Base-by-base conservation (phyloP, 805 yeast species). In the Wickerhamiella sergipiensis region DNA sequence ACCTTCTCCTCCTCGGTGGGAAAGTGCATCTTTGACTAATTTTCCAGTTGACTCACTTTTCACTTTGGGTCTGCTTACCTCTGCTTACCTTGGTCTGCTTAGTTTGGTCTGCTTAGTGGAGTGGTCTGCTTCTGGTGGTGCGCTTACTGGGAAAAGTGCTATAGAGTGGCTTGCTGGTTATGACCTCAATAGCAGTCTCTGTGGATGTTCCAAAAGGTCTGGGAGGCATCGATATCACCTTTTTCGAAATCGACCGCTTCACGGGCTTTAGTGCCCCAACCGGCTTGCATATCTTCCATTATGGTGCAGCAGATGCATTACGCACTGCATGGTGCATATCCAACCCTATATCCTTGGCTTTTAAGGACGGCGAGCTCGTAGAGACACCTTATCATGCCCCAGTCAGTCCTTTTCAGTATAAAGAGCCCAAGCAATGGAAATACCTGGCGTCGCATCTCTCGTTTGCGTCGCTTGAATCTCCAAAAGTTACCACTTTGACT, bases 1-100 rank as follows among this genome's bases (percentile, higher is more conserved):
- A 90, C 79, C 59, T 81, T 80, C 65, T 85, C 95, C 71, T 92
- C 99, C 63, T 88, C 97, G 57, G 71, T 76, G 49, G 97, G 85
- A 71, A 92, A 92, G 49, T 70, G 64, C 72, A 72, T 71, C 48
- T 18, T 31, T 36, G 40, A 36, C 40, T 36, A 36, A 36, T 36
- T 36, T 36, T 36, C 40, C 33, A 29, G 33, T 7, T 29, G 33
- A 29, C 33, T 29, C 33, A 12, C 33, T 29, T 12, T 29, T 12
- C 33, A 29, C 15, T 12, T 29, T 8, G 12, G 15, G 26, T 24
- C 26, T 8, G 8, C n/a, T n/a, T n/a, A n/a, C n/a, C n/a, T n/a
- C n/a, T n/a, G n/a, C n/a, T n/a, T n/a, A n/a, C n/a, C 26, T 24
- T 5, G 8, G 26, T 24, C 26, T 24, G 26, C 26, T 24, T 5